Evolutionary conservation across 441 rosid species (phyloP).

Genomic region (Francoa sonchifolia): DNA sequence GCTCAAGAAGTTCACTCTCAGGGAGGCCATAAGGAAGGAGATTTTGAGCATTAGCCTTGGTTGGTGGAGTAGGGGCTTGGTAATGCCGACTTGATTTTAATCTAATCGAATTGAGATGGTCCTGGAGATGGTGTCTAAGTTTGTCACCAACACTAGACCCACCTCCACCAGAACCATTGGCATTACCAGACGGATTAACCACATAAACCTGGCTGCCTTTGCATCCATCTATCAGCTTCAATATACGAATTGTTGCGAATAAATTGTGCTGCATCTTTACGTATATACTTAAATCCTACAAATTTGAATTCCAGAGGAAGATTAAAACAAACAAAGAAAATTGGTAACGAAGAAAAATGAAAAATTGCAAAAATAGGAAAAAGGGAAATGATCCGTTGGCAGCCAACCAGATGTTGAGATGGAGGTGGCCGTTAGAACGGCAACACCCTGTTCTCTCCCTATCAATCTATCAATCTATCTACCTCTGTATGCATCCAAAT

Average conservation of each 20-base stretch:
- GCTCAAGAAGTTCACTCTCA: conserved; percentile 54
- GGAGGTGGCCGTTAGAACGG: conserved; percentile 37
- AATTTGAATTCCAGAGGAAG: too few species aligned
- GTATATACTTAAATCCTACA: too few species aligned
- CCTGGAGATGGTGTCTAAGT: conserved; percentile 60
- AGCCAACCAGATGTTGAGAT: conserved; percentile 25
- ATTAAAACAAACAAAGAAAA: conserved; percentile 14
- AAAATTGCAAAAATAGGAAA: neutral
- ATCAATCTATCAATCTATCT: too few species aligned
- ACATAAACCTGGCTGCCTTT: conserved; percentile 64
- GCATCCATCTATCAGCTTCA: conserved; percentile 71
- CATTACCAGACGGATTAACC: conserved; percentile 25
- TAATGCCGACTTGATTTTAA: conserved; percentile 30
- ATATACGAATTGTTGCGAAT: conserved; percentile 70
- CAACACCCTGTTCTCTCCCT: conserved; percentile 17
- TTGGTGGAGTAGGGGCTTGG: conserved; percentile 19
- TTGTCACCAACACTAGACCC: conserved; percentile 46
- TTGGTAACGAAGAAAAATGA: conserved; percentile 8
- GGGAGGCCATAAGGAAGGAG: conserved; percentile 82
- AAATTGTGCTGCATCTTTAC: conserved; percentile 61
- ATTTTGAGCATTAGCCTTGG: conserved; percentile 19
- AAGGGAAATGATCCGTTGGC: conserved; percentile 14
- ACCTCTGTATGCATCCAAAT: too few species aligned
- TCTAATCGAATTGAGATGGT: conserved; percentile 40
- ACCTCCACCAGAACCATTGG: conserved; percentile 20